phyloP scores from a whole-genome alignment of 2,329 filamentous ascomycete species.

The Alternaria sp. region DNA sequence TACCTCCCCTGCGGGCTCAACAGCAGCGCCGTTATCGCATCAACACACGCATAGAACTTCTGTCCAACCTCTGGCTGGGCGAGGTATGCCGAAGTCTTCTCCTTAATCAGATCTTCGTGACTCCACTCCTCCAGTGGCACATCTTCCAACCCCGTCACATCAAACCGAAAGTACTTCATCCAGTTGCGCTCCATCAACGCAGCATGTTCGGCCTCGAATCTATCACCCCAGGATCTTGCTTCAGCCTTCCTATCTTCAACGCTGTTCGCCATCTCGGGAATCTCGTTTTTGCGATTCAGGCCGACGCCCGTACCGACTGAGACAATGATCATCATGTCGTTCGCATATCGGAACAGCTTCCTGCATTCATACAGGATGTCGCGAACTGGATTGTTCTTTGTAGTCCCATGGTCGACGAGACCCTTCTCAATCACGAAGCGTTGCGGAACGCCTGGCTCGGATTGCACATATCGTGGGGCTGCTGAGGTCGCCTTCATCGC shows the following conservation, averaged over 20 bases:
- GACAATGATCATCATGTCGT: constrained; percentile 42
- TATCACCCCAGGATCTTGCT: constrained; percentile 22
- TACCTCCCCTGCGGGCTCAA: constrained; percentile 12
- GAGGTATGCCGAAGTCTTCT: constrained; percentile 38
- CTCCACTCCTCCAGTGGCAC: constrained; percentile 40
- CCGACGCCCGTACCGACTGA: constrained; percentile 37
- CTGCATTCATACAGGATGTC: constrained; percentile 41
- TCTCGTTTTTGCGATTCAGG: constrained; percentile 22
- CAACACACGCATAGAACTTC: constrained; percentile 39
- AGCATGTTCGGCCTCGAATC: constrained; percentile 34
- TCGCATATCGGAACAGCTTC: constrained; percentile 38
- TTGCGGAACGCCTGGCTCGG: constrained; percentile 16
- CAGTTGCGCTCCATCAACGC: constrained; percentile 33
- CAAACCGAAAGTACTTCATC: constrained; percentile 44
- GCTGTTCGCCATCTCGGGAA: constrained; percentile 35
- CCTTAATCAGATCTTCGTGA: constrained; percentile 32
- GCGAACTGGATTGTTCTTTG: constrained; percentile 42
- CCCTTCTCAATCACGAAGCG: constrained; percentile 36
- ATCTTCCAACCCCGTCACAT: constrained; percentile 34
- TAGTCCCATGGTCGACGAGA: constrained; percentile 38
- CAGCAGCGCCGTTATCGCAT: constrained; percentile 35
- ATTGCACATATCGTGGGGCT: constrained; percentile 33
- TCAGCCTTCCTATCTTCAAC: constrained; percentile 29
- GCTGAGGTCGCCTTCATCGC: constrained; percentile 33
- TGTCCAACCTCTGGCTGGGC: constrained; percentile 27